Evolutionary conservation across 106 monocot species (phyloP).

Genomic region (Dioscorea zingiberensis): DNA sequence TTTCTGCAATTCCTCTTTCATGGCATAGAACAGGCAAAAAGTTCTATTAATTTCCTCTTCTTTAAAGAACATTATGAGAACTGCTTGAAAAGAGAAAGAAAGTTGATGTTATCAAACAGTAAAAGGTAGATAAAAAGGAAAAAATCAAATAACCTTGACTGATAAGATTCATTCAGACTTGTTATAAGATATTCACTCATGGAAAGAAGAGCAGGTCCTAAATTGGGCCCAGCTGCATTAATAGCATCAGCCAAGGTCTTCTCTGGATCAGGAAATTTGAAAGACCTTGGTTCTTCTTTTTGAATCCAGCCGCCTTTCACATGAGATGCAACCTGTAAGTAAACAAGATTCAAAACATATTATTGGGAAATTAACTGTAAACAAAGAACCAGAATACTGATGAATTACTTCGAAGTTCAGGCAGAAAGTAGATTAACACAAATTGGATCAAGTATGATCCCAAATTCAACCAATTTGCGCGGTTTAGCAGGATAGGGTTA

Average conservation of each 20-base stretch:
- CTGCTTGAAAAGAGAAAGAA: neutral
- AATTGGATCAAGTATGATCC: no score
- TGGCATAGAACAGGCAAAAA: no score
- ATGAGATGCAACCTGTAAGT: slow-evolving; percentile 55
- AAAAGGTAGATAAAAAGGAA: neutral
- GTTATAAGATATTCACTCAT: slow-evolving; percentile 94
- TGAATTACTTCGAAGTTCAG: no score
- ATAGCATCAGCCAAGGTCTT: slow-evolving; percentile 67
- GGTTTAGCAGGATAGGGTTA: neutral
- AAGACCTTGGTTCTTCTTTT: slow-evolving; percentile 49
- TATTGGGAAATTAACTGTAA: no score
- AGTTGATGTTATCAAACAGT: neutral
- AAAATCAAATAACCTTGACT: slow-evolving; percentile 54
- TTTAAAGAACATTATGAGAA: neutral
- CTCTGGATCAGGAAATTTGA: slow-evolving; percentile 65
- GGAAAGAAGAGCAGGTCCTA: slow-evolving; percentile 66
- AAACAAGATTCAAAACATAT: neutral
- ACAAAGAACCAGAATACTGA: no score
- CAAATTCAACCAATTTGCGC: no score
- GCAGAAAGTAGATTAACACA: no score
- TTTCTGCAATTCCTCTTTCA: no score
- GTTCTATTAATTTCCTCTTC: no score
- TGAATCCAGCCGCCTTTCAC: slow-evolving; percentile 89
- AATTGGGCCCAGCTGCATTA: slow-evolving; percentile 54
- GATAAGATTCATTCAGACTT: slow-evolving; percentile 88